phyloP scores from a whole-genome alignment of 148 eudicot genomes.

The Rhododendron molle region DNA sequence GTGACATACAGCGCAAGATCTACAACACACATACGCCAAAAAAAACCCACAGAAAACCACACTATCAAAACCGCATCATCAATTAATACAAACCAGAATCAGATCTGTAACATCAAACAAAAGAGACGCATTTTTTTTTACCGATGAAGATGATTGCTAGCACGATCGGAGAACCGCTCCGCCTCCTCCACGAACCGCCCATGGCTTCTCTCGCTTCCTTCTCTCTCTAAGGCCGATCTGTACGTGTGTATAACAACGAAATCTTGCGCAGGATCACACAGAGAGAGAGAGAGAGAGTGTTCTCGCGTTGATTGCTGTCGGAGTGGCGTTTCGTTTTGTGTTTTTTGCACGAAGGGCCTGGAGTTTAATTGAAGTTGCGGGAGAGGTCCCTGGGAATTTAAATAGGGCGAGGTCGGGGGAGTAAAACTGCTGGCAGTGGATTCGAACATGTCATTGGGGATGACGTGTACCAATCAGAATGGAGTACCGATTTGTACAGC shows the following conservation, averaged over 20 bases:
- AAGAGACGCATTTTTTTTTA: not conserved
- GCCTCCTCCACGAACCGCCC: constrained; percentile 20
- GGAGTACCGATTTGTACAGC: not conserved
- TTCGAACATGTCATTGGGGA: constrained; percentile 24
- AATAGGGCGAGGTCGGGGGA: not conserved
- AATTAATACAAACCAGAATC: not conserved
- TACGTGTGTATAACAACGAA: not conserved
- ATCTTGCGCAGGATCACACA: not conserved
- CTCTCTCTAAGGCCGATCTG: not conserved
- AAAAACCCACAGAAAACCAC: not conserved
- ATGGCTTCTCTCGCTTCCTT: constrained; percentile 10
- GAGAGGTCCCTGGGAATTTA: not conserved
- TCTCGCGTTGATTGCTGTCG: not conserved
- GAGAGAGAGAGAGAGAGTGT: not conserved
- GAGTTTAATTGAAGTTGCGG: not conserved
- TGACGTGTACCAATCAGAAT: constrained; percentile 35
- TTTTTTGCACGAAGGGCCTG: not conserved
- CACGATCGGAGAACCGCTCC: constrained; percentile 19
- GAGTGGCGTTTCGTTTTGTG: not conserved
- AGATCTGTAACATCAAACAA: constrained; percentile 3
- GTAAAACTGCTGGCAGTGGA: not conserved
- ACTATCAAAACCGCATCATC: not conserved
- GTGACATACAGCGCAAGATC: not conserved
- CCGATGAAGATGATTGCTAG: constrained; percentile 26
- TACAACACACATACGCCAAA: not conserved